Evolutionary conservation across 352 stramenopile species (phyloP), one percentile per base, ranked within the genome.

Genomic region (Phytopythium boreale): DNA sequence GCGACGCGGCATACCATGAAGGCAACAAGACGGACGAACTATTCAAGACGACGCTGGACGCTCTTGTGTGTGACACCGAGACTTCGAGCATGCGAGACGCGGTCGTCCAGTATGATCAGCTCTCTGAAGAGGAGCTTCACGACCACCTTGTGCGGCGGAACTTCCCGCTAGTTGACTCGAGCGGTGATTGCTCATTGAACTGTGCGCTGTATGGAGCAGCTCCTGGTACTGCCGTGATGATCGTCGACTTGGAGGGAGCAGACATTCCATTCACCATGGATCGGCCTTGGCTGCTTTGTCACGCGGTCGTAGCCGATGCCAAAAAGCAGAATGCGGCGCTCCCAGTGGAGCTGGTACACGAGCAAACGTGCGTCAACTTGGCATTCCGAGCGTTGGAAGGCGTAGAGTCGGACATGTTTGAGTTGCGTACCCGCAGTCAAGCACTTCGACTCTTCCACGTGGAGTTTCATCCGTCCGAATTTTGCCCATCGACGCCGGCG

Each of bases 361-460:
- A 92, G 52, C 49, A 70, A 59, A 75, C 74, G 17, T 61, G 80
- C 14, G 77, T 90, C 6, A 63, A 69, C 34, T 74, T 84, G 37
- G 62, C 83, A 0, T 87, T 92, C n/a, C 74, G 88, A 61, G 81
- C 77, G 19, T 61, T 92, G 19, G 61, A 75, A 61, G 83, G 83
- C 0, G 66, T 88, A 0, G 69, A 77, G 19, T 84, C 80, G 7
- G 57, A 80, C 7, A 59, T 89, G 11, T 89, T 92, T 68, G 76
- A 89, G 22, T 66, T 72, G 44, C 62, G 27, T 1, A 31, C 47
- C 15, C 27, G 52, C 7, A 65, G 50, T 20, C 63, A 29, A 17
- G 55, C 22, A 15, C 69, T 65, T 17, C 36, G 39, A n/a, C 44
- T 79, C 4, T 82, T 91, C 49, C 64, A 72, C 44, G 39, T 69